Conservation (phyloP, 1,284 basidiomycete genomes). For the Testicularia cyperi region DNA sequence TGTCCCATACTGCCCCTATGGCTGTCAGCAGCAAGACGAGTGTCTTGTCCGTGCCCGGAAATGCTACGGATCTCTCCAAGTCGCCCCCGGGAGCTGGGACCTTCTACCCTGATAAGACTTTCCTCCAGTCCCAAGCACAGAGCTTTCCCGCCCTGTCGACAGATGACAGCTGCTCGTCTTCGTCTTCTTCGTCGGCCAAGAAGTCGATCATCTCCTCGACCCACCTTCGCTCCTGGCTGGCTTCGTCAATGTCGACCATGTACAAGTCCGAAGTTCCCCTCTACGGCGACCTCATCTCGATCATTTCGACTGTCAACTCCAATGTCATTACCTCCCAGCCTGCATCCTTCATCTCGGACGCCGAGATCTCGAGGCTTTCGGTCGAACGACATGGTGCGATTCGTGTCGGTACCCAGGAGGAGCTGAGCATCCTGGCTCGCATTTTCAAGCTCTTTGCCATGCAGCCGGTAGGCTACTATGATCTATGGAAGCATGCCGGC, state of each 20-base stretch:
- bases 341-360: slow-evolving; percentile 36
- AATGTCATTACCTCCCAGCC: slow-evolving; percentile 15
- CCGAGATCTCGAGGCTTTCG: slow-evolving; percentile 50
- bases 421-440: slow-evolving; percentile 60
- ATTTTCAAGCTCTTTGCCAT: slow-evolving; percentile 61
- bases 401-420: slow-evolving; percentile 61
- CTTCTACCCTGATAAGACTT: neutral
- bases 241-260: slow-evolving; percentile 60
- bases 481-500: slow-evolving; percentile 59
- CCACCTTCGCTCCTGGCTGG: slow-evolving; percentile 59
- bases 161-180: slow-evolving; percentile 9
- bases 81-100: neutral
- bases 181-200: slow-evolving; percentile 1
- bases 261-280: slow-evolving; percentile 62
- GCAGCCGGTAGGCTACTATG: slow-evolving; percentile 63
- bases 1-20: no score
- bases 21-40: no score
- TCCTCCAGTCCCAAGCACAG: slow-evolving; percentile 8
- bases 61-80: neutral
- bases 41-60: no score
- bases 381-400: slow-evolving; percentile 63
- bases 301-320: slow-evolving; percentile 61
- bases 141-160: slow-evolving; percentile 6
- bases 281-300: slow-evolving; percentile 61
- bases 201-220: slow-evolving; percentile 4